A percentile compares a stretch with the other conserved stretches of the same genome.
These are phyloP conservation scores for Wickerhamomyces chambardii DNA, from an alignment of 805 yeast species.

Conservation along the genomic window DNA sequence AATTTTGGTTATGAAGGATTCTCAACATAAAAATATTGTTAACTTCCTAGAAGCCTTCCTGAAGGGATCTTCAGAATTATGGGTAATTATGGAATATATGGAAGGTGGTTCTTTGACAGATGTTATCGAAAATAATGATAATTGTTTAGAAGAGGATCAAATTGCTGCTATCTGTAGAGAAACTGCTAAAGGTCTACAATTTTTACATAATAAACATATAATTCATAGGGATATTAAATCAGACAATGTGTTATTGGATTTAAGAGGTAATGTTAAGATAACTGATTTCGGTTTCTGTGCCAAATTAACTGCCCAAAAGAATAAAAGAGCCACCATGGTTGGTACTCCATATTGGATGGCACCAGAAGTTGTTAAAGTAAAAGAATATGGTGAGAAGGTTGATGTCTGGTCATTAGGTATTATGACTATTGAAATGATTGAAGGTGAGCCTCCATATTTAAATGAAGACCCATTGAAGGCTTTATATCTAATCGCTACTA, in stretches of 20 bases:
- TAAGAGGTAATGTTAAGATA: constrained; percentile 78
- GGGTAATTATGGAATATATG: constrained; percentile 99
- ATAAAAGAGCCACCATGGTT: constrained; percentile 95
- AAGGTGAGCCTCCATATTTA: constrained; percentile 97
- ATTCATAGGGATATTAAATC: constrained; percentile 97
- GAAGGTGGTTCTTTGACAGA: constrained; percentile 98
- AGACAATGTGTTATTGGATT: constrained; percentile 83
- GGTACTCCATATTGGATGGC: constrained; percentile 99
- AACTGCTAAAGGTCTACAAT: constrained; percentile 85
- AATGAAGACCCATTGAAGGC: constrained; percentile 96
- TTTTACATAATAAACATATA: constrained; percentile 84
- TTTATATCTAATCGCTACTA: constrained; percentile 87
- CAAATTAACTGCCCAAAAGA: constrained; percentile 71
- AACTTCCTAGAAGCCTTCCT: constrained; percentile 89
- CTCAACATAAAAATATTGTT: constrained; percentile 91
- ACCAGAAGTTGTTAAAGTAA: constrained; percentile 93
- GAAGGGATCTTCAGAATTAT: constrained; percentile 69
- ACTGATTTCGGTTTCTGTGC: constrained; percentile 99
- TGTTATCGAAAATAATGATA: constrained; percentile 82
- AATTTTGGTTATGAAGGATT: constrained; percentile 92
- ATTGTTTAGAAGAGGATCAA: constrained; percentile 68
- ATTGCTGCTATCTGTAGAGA: constrained; percentile 89
- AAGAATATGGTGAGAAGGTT: constrained; percentile 94
- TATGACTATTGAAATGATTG: constrained; percentile 98
- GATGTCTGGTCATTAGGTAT: constrained; percentile 98